phyloP scores from a whole-genome alignment of 441 rosid genomes.

The Corymbia calophylla region DNA sequence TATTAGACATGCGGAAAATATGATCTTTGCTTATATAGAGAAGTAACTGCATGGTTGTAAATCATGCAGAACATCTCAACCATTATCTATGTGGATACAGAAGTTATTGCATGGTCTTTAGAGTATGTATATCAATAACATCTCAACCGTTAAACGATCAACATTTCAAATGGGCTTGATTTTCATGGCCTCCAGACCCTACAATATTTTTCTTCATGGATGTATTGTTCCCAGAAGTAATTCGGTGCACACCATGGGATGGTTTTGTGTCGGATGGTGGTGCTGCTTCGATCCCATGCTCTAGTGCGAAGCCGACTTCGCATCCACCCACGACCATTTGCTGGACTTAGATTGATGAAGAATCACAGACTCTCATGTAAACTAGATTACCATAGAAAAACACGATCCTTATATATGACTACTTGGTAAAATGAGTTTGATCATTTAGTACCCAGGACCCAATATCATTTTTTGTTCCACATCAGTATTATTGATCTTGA shows the following conservation, averaged over 20 bases:
- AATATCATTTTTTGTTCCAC: not conserved
- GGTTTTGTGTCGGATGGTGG: not conserved
- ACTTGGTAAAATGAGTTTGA: not conserved
- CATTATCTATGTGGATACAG: not conserved
- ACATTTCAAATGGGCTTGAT: not conserved
- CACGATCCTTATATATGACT: not conserved
- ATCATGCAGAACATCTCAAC: not conserved
- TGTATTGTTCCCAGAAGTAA: not conserved
- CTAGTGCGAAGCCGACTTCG: not conserved
- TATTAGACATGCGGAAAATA: not conserved
- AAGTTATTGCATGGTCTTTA: not conserved
- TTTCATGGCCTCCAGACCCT: not conserved
- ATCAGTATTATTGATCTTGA: not conserved
- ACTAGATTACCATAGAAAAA: not conserved
- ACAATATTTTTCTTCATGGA: not conserved
- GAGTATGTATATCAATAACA: not conserved
- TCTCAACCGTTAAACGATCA: not conserved
- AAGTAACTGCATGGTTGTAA: not conserved
- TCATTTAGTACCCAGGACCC: not conserved
- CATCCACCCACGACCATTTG: not conserved
- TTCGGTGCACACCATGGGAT: not conserved
- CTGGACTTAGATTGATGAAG: not conserved
- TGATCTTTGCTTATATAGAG: not conserved
- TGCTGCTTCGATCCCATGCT: not conserved
- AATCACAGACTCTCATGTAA: not conserved